phyloP scores from a whole-genome alignment of 331 rosid species.

The Cucumis variabilis region DNA sequence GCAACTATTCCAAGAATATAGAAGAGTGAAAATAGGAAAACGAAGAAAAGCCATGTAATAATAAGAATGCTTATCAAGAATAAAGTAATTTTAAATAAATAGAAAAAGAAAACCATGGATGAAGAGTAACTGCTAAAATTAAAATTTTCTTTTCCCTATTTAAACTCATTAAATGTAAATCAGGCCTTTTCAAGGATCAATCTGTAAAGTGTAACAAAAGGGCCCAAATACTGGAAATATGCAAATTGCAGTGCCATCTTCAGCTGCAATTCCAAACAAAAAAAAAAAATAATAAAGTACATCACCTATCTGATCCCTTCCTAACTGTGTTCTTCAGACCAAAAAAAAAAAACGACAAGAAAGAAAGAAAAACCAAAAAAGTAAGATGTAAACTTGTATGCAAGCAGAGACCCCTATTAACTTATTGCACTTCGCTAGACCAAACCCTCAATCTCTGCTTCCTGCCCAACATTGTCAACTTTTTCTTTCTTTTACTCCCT shows the following conservation, averaged over 20 bases:
- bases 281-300: background rate
- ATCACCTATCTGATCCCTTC: constrained; percentile 46
- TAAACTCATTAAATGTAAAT: constrained; percentile 15
- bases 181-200: background rate
- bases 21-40: too few relatives aligned
- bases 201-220: constrained; percentile 10
- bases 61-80: background rate
- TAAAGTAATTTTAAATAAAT: too few relatives aligned
- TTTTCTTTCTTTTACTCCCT: constrained; percentile 46
- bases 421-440: constrained; percentile 92
- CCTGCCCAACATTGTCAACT: constrained; percentile 52
- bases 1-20: too few relatives aligned
- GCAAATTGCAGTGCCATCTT: constrained; percentile 28
- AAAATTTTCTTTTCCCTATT: background rate
- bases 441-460: constrained; percentile 59
- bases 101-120: background rate
- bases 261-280: constrained; percentile 22
- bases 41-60: background rate
- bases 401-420: constrained; percentile 60
- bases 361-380: constrained; percentile 43
- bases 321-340: constrained; percentile 68
- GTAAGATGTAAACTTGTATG: constrained; percentile 52
- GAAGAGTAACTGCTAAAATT: background rate
- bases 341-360: constrained; percentile 54
- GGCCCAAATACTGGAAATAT: background rate